Conservation (phyloP, 495 filamentous ascomycete genomes). For the Schizothecium vesticola region DNA sequence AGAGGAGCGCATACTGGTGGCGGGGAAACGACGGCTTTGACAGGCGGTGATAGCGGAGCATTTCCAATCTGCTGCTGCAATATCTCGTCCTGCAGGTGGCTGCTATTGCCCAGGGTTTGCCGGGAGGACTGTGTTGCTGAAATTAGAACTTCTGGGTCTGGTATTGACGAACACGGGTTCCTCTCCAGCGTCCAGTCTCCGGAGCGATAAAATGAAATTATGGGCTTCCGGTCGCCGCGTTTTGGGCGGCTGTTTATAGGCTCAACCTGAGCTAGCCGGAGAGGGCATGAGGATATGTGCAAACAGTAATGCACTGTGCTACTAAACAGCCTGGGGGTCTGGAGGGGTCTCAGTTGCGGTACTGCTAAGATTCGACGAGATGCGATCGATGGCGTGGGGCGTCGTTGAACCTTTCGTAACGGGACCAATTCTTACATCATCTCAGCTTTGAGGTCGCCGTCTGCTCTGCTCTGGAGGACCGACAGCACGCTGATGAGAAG, state of each 20-base stretch:
- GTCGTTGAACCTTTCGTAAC: background rate
- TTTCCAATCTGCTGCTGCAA: slow-evolving; percentile 20
- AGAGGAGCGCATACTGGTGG: background rate
- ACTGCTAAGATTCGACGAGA: background rate
- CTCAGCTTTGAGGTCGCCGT: background rate
- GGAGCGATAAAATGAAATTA: slow-evolving; percentile 27
- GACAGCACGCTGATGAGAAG: slow-evolving; percentile 7
- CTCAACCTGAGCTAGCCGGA: slow-evolving; percentile 6
- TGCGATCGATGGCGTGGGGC: background rate
- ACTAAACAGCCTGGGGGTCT: background rate
- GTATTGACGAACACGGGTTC: background rate
- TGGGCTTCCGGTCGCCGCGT: slow-evolving; percentile 12
- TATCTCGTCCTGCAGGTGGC: slow-evolving; percentile 10
- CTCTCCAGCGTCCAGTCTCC: slow-evolving; percentile 21
- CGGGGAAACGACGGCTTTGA: slow-evolving; percentile 4
- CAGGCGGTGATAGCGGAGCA: slow-evolving; percentile 7
- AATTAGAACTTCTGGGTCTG: slow-evolving; percentile 16
- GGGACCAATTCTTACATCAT: background rate
- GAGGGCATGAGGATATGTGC: slow-evolving; percentile 1
- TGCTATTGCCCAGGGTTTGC: slow-evolving; percentile 17
- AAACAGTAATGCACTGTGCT: background rate
- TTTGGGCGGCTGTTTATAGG: slow-evolving; percentile 8
- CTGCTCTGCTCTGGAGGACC: background rate
- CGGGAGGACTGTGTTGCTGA: slow-evolving; percentile 3
- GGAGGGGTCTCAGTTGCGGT: background rate